Evolutionary conservation across 2,329 filamentous ascomycete species (phyloP).

Genomic region (Penicillium italicum): DNA sequence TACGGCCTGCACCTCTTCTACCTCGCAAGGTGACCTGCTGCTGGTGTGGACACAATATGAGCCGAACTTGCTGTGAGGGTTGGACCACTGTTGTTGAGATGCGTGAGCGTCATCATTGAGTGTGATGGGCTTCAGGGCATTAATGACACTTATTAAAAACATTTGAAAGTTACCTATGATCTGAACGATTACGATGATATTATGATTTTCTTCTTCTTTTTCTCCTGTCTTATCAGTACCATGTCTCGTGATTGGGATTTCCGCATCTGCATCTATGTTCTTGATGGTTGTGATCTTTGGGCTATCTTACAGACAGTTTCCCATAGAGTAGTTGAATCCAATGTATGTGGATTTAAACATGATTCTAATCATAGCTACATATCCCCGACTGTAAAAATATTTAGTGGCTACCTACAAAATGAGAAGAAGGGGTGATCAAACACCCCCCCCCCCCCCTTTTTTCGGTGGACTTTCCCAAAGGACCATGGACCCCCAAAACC

Average conservation of each 20-base stretch:
- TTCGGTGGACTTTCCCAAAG: neutral
- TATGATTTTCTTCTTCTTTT: neutral
- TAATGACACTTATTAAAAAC: neutral
- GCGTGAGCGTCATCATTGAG: constrained; percentile 53
- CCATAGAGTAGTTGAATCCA: neutral
- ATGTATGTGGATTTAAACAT: neutral
- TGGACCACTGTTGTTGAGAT: constrained; percentile 65
- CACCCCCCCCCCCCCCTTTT: neutral
- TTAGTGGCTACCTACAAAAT: no score
- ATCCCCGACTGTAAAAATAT: neutral
- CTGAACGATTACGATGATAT: constrained; percentile 2
- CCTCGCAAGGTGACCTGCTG: constrained; percentile 54
- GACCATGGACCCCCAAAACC: neutral
- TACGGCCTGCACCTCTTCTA: constrained; percentile 11
- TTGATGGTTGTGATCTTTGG: neutral
- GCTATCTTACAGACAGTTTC: neutral
- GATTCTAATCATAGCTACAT: neutral
- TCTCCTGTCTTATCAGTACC: neutral
- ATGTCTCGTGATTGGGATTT: neutral
- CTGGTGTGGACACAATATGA: constrained; percentile 71
- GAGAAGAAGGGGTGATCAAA: no score
- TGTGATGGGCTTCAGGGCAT: neutral
- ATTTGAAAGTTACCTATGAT: neutral
- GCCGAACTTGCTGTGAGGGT: constrained; percentile 63
- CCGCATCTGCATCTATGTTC: neutral